These are phyloP conservation scores for Botrytis aclada DNA, from an alignment of 2,329 filamentous ascomycete species.

Conservation along the genomic window DNA sequence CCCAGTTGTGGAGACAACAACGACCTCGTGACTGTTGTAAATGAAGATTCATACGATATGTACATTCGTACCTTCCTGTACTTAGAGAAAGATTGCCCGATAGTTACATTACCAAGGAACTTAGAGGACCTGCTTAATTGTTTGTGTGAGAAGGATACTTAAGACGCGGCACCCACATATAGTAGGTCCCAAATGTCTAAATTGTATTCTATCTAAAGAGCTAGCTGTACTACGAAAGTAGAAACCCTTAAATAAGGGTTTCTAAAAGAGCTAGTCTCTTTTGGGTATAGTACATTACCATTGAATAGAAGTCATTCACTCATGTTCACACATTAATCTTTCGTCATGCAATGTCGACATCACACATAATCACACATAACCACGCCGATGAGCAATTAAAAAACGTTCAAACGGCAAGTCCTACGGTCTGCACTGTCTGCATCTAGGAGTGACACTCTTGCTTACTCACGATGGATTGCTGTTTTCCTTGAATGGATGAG, in stretches of 20 bases:
- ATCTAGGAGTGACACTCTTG: neutral
- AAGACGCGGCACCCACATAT: too few species aligned
- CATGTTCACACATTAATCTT: too few species aligned
- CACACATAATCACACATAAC: neutral
- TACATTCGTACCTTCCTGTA: neutral
- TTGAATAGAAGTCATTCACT: too few species aligned
- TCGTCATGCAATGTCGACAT: neutral
- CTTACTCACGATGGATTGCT: neutral
- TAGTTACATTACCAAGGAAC: neutral
- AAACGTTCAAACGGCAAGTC: neutral
- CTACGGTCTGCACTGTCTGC: too few species aligned
- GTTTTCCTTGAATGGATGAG: neutral
- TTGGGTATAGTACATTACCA: too few species aligned
- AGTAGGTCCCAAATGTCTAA: too few species aligned
- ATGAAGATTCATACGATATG: neutral
- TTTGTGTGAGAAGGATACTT: too few species aligned
- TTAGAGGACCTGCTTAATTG: neutral
- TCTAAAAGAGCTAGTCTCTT: too few species aligned
- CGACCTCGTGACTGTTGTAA: neutral
- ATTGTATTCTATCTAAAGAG: too few species aligned
- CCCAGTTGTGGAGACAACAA: neutral
- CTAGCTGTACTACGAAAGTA: too few species aligned
- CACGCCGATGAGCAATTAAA: neutral
- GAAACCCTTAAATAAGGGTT: too few species aligned
- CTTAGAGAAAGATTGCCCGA: neutral